Evolutionary conservation across 2,329 filamentous ascomycete genomes (phyloP), one percentile per base, ranked within the genome.

Genomic region (Claviceps purpurea): DNA sequence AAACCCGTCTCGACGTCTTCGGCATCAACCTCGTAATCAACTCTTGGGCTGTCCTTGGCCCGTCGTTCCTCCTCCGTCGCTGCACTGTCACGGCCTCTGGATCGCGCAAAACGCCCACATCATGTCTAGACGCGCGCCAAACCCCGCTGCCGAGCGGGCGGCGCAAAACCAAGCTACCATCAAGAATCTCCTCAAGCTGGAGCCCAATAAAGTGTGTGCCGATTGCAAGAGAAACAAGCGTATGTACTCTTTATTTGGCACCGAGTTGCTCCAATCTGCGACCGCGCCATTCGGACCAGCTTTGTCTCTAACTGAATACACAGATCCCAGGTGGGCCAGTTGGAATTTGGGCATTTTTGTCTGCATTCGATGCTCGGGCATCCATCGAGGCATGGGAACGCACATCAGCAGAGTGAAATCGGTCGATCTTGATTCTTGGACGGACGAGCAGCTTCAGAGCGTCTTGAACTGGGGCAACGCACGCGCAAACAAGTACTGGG

Each of bases 201-300:
- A 97, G 65, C 74, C 82, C 56, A 98, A 98, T 75, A 98, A 98
- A 75, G 82, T 87, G 65, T 98, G 93, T 76, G 89, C 91, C 55
- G 93, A 98, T 70, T 98, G 93, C 81, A 98, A 98, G 77, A 84
- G 86, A 68, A 98, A 97, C 76, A 98, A 97, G 70, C 93, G 90
- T 94, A 70, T 60, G 84, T 73, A 39, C 30, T 30, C 26, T 18
- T 13, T 45, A 39, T 8, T 45, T 10, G 22, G 39, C n/a, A 20
- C 40, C 11, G 22, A 44, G 2, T 26, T 20, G 0, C 16, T 13
- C 5, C 5, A 22, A 13, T 48, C 7, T 20, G 11, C 5, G 38
- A 37, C 11, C 34, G 18, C 4, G 11, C 7, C 16, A 16, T 30
- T 26, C 52, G 58, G 48, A 58, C 52, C 38, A 46, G 18, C 41